Evolutionary conservation across 2,329 filamentous ascomycete species (phyloP), one percentile per base, ranked within the genome.

Genomic region (Aspergillus sojae): DNA sequence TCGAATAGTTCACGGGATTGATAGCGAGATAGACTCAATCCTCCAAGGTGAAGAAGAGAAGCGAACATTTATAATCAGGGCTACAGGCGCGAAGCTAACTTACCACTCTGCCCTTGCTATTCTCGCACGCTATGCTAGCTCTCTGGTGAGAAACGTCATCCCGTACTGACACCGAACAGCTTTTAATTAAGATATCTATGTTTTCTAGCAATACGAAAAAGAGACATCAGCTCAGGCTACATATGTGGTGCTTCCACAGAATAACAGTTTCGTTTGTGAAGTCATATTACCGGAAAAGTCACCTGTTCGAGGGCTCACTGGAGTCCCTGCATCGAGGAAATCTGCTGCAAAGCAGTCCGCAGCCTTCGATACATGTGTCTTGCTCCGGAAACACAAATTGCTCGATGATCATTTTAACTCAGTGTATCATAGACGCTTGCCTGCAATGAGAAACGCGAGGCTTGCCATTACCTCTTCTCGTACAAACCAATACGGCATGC

Each of bases 291-390:
- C 95, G 0, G 86, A 89, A 14, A 84, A 83, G 26, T 91, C 93
- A 0, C 93, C 92, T 0, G 80, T 97, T 41, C 85, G 84, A 61
- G 88, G 86, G 34, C 83, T 86, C 5, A 82, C 83, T 14, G 94
- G 95, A 5, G 82, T 80, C 9, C 79, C 87, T 0, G 87, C 89
- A 61, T 75, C 82, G 9, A 91, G 85, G 62, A 98, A 97, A 76
- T 84, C 88, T 34, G 79, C 90, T 21, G 94, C 95, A 5, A 96
- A 95, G 76, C 92, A 92, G 67, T 92, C 94, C 0, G 94, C 94
- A 3, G 94, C 95, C 0, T 98, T 94, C 74, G 87, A 93, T 71
- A 87, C 91, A 57, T 97, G 94, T 72, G 75, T 93, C 1, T 75
- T 88, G 65, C 83, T 99, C 19, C 83, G 89, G 55, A 82, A 86